phyloP scores from a whole-genome alignment of 208 protist species.

The Leishmania turanica region DNA sequence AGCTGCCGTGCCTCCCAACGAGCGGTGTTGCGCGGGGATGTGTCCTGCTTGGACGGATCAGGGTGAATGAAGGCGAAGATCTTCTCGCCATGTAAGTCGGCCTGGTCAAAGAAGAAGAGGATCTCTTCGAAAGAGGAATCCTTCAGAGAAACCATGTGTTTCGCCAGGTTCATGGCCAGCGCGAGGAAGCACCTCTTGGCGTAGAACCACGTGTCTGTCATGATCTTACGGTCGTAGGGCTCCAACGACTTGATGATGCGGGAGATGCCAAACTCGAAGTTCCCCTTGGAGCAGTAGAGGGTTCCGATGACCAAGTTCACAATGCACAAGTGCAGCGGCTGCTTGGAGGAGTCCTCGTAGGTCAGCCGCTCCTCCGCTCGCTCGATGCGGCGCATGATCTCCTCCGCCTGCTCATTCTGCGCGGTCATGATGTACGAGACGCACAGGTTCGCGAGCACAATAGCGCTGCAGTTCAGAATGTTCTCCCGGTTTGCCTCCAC shows the following conservation, averaged over 20 bases:
- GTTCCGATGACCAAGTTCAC: constrained; percentile 99
- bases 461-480: constrained; percentile 94
- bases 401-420: constrained; percentile 96
- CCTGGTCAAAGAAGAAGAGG: constrained; percentile 94
- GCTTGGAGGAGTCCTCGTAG: constrained; percentile 87
- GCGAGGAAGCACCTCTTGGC: constrained; percentile 97
- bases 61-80: constrained; percentile 90
- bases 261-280: constrained; percentile 98
- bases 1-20: constrained; percentile 94
- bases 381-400: constrained; percentile 97
- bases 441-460: constrained; percentile 98
- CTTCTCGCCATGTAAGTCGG: constrained; percentile 91
- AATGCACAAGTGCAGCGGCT: constrained; percentile 97
- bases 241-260: constrained; percentile 97
- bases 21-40: constrained; percentile 85
- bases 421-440: constrained; percentile 97
- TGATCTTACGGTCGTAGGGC: constrained; percentile 96
- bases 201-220: constrained; percentile 98
- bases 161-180: constrained; percentile 96
- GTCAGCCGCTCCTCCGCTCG: constrained; percentile 94
- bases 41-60: constrained; percentile 88
- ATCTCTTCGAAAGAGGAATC: constrained; percentile 94
- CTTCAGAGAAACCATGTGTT: constrained; percentile 97
- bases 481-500: constrained; percentile 94
- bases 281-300: constrained; percentile 98